Evolutionary conservation across 2,329 filamentous ascomycete species (phyloP).

Genomic region (Hirsutella minnesotensis): DNA sequence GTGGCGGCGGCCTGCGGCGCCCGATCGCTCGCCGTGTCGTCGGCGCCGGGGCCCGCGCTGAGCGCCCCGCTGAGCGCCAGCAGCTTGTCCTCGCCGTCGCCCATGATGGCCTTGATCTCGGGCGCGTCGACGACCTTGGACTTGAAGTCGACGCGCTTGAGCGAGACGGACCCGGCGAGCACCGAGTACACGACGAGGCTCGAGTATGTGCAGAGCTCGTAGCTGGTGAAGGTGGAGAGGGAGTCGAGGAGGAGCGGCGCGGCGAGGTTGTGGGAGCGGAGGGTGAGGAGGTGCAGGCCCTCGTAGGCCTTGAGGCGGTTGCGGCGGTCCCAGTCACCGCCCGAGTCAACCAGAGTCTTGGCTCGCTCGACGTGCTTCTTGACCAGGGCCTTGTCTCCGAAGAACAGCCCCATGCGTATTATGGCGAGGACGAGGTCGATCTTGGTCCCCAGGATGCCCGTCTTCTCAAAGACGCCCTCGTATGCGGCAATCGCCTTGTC

Average conservation of each 20-base stretch:
- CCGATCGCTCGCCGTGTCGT: conserved; percentile 59
- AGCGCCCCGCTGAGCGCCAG: conserved; percentile 69
- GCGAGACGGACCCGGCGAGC: conserved; percentile 81
- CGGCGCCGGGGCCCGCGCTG: conserved; percentile 69
- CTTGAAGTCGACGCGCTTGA: conserved; percentile 98
- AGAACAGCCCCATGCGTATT: conserved; percentile 91
- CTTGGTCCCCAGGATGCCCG: conserved; percentile 90
- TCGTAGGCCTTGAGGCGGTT: conserved; percentile 99
- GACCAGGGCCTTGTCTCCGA: conserved; percentile 80
- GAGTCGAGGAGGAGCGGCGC: conserved; percentile 93
- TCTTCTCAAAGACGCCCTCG: conserved; percentile 92
- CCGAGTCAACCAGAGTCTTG: conserved; percentile 80
- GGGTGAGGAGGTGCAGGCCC: conserved; percentile 82
- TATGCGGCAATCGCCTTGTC: conserved; percentile 89
- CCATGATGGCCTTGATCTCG: conserved; percentile 94
- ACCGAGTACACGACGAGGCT: conserved; percentile 91
- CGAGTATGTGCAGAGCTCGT: conserved; percentile 96
- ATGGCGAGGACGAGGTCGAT: conserved; percentile 95
- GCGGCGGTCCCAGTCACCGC: conserved; percentile 95
- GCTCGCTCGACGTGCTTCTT: conserved; percentile 91
- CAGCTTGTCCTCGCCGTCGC: conserved; percentile 78
- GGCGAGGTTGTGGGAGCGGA: conserved; percentile 79
- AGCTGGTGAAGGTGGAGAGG: conserved; percentile 94
- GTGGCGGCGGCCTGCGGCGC: conserved; percentile 33
- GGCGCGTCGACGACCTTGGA: conserved; percentile 96